Evolutionary conservation across 352 stramenopile genomes (phyloP).

Genomic region (Pythium dissotocum): DNA sequence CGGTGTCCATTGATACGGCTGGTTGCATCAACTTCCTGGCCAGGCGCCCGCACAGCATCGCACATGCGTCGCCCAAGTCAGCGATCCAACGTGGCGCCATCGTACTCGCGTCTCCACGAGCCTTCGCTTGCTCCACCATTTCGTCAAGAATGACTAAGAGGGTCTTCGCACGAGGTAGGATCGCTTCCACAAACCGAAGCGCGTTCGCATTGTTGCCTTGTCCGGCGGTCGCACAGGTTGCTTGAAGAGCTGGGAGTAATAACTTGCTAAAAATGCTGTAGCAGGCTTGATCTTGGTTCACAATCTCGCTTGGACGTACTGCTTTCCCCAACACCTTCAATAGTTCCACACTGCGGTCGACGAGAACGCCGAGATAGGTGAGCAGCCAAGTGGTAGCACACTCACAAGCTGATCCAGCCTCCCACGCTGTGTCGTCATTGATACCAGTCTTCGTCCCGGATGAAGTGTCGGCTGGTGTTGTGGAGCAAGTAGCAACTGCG

Average conservation of each 20-base stretch:
- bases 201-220: neutral
- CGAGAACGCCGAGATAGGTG: neutral
- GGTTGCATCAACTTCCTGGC: conserved; percentile 4
- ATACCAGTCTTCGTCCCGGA: neutral
- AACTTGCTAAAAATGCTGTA: neutral
- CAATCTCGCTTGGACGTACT: neutral
- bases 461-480: neutral
- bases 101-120: neutral
- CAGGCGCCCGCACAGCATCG: conserved; percentile 49
- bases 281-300: neutral
- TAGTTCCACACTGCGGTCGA: neutral
- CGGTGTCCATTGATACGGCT: too few species aligned
- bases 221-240: neutral
- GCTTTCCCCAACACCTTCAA: neutral
- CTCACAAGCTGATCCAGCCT: neutral
- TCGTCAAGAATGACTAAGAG: neutral
- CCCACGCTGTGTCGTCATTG: neutral
- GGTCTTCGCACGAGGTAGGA: neutral
- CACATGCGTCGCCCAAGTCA: conserved; percentile 47
- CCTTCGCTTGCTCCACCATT: neutral
- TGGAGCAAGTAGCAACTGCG: neutral
- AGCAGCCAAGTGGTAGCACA: neutral
- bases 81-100: conserved; percentile 41
- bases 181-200: neutral
- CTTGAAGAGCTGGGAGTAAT: neutral